Evolutionary conservation across 306 rosid genomes (phyloP).

Genomic region (Citrullus amarus): DNA sequence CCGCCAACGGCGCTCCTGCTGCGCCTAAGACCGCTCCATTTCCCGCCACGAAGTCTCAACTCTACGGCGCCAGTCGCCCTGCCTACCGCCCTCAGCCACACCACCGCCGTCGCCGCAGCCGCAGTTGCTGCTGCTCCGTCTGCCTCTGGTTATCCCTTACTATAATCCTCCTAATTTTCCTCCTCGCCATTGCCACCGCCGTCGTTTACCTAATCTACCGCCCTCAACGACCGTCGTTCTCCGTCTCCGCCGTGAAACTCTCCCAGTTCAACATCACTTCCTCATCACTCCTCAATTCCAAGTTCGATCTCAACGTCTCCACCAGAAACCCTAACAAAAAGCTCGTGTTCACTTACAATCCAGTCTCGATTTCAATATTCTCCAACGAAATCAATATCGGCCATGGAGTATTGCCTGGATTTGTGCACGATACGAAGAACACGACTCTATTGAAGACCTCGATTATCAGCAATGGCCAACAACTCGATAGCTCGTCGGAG

Average conservation of each 20-base stretch:
- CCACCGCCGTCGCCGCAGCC: conserved; percentile 16
- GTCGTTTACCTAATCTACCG: conserved; percentile 53
- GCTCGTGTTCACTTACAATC: conserved; percentile 27
- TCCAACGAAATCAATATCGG: conserved; percentile 29
- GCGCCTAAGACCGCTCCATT: conserved; percentile 1
- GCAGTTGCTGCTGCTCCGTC: conserved; percentile 48
- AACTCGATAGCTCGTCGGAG: conserved; percentile 21
- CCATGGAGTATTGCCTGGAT: conserved; percentile 29
- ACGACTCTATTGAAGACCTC: conserved; percentile 45
- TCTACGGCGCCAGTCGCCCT: conserved; percentile 9
- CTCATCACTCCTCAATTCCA: conserved; percentile 24
- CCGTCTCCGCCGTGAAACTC: conserved; percentile 25
- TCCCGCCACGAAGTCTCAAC: conserved; percentile 6
- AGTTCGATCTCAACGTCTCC: conserved; percentile 29
- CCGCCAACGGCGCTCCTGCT: conserved; percentile 1
- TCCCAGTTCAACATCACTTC: conserved; percentile 24
- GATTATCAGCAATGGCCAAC: conserved; percentile 18
- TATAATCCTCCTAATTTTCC: conserved; percentile 36
- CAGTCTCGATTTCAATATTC: conserved; percentile 16
- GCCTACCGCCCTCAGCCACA: conserved; percentile 12
- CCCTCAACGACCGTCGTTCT: conserved; percentile 33
- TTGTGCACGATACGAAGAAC: conserved; percentile 52
- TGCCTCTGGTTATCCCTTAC: conserved; percentile 40
- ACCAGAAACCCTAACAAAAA: conserved; percentile 45
- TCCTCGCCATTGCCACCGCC: conserved; percentile 34